Evolutionary conservation across 768 basidiomycete species (phyloP).

Genomic region (Gymnopilus junonius): DNA sequence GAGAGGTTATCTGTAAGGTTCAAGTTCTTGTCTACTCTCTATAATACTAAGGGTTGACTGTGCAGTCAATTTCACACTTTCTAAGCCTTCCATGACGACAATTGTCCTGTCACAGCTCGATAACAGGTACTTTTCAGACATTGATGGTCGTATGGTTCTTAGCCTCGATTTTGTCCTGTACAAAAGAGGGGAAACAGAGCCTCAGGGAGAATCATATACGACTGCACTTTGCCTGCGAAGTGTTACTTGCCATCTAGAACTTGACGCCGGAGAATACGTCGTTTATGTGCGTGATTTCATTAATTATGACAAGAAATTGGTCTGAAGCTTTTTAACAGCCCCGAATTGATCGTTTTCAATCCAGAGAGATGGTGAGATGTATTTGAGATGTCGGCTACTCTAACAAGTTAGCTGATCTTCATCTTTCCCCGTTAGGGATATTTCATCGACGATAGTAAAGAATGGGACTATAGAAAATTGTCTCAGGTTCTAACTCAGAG

Average conservation of each 20-base stretch:
- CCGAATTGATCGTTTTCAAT: not conserved
- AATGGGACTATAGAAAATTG: slow-evolving; percentile 16
- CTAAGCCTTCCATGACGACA: slow-evolving; percentile 37
- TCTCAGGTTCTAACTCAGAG: slow-evolving; percentile 18
- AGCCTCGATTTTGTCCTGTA: slow-evolving; percentile 50
- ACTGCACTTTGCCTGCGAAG: slow-evolving; percentile 34
- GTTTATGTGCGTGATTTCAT: slow-evolving; percentile 36
- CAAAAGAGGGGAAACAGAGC: slow-evolving; percentile 38
- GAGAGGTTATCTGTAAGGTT: slow-evolving; percentile 49
- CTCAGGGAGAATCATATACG: slow-evolving; percentile 31
- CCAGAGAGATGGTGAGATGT: not conserved
- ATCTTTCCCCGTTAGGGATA: slow-evolving; percentile 7
- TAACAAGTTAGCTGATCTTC: not conserved
- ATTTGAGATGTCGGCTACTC: not conserved
- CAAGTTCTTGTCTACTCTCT: not conserved
- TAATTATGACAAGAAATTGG: not conserved
- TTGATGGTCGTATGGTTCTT: slow-evolving; percentile 40
- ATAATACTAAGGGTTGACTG: not conserved
- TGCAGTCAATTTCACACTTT: slow-evolving; percentile 28
- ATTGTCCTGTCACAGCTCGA: slow-evolving; percentile 51
- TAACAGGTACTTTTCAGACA: slow-evolving; percentile 44
- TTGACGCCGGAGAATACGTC: slow-evolving; percentile 43
- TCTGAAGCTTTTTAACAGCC: not conserved
- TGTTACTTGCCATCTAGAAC: slow-evolving; percentile 37
- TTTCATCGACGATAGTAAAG: slow-evolving; percentile 10